Base-by-base conservation (phyloP, 371 early-diverging fungal species). In the Zychaea mexicana region DNA sequence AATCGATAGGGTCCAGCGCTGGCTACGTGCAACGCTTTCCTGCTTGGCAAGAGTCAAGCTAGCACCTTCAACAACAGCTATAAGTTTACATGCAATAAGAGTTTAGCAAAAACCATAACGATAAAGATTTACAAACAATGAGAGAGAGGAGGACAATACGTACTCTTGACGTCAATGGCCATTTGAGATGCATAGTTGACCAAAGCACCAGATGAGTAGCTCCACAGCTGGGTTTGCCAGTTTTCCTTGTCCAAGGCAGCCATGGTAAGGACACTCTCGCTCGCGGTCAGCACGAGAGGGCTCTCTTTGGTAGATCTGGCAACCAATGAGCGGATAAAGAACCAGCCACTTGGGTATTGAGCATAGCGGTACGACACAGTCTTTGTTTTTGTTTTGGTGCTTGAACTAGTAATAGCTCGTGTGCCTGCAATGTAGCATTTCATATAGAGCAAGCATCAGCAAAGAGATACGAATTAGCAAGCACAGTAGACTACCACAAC, bases 161-260 rank as follows among this genome's bases (percentile, higher is more conserved):
- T 79, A 77, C 80, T 54, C 26, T 57, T 67, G 17, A 76, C 70
- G 56, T 74, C 69, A 52, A 85, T 67, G 0, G 72, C 78, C 47
- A 80, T 69, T 30, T 80, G 77, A 56, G 78, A 79, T 33, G 71
- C 74, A 64, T 81, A 84, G 64, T 83, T 85, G 39, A 82, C 71
- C 45, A 85, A 60, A 64, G 70, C 74, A 10, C 86, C 86, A 46
- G 77, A 67, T 38, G 73, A 61, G 62, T 73, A 81, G 5, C 79
- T 62, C 86, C 86, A 85, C 12, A 85, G 78, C 60, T 85, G 86
- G 4, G 49, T 9, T 42, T 72, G 74, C 81, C 81, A 81, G 17
- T 74, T 38, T 38, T 73, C 64, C 24, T 65, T 69, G 52, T 71
- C 67, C 8, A 81, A 60, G 17, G 58, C 61, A 12, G 56, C 30